These are phyloP conservation scores for Ephemerocybe angulata DNA, from an alignment of 768 basidiomycete genomes.

Conservation along the genomic window DNA sequence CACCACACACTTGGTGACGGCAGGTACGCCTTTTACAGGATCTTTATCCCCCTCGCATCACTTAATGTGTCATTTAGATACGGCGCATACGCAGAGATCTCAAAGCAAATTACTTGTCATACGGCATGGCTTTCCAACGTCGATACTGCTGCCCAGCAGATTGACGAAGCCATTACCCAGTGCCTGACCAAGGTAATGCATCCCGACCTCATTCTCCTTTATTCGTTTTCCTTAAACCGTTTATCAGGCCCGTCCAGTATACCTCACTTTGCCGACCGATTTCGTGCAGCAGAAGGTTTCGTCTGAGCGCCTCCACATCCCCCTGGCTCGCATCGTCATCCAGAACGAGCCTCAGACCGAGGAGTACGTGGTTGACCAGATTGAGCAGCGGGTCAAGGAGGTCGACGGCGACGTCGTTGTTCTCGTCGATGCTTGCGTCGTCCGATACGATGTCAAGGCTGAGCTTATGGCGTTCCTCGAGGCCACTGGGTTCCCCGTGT, in stretches of 20 bases:
- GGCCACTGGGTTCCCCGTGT: slow-evolving; percentile 70
- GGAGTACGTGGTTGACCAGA: slow-evolving; percentile 69
- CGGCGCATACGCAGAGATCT: slow-evolving; percentile 74
- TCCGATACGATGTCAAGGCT: slow-evolving; percentile 62
- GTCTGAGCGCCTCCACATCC: slow-evolving; percentile 55
- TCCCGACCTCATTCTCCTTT: background rate
- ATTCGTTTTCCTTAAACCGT: background rate
- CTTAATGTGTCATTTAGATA: slow-evolving; percentile 55
- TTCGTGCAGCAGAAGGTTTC: slow-evolving; percentile 69
- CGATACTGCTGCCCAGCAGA: slow-evolving; percentile 56
- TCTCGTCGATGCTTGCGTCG: slow-evolving; percentile 77
- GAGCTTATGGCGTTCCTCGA: slow-evolving; percentile 61
- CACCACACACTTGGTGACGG: slow-evolving; percentile 90
- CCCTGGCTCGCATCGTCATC: slow-evolving; percentile 47
- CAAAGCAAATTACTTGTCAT: slow-evolving; percentile 68
- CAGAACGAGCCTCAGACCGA: slow-evolving; percentile 57
- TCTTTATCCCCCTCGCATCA: background rate
- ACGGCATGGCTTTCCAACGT: slow-evolving; percentile 58
- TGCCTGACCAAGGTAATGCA: slow-evolving; percentile 53
- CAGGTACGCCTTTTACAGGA: slow-evolving; percentile 34
- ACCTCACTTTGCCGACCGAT: slow-evolving; percentile 84
- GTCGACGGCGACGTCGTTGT: slow-evolving; percentile 70
- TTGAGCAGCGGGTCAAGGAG: slow-evolving; percentile 57
- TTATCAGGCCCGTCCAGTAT: slow-evolving; percentile 77
- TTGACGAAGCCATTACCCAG: slow-evolving; percentile 74